Evolutionary conservation across 257 asterid species (phyloP), one percentile per base, ranked within the genome.

Genomic region (Nicotiana benthamiana): DNA sequence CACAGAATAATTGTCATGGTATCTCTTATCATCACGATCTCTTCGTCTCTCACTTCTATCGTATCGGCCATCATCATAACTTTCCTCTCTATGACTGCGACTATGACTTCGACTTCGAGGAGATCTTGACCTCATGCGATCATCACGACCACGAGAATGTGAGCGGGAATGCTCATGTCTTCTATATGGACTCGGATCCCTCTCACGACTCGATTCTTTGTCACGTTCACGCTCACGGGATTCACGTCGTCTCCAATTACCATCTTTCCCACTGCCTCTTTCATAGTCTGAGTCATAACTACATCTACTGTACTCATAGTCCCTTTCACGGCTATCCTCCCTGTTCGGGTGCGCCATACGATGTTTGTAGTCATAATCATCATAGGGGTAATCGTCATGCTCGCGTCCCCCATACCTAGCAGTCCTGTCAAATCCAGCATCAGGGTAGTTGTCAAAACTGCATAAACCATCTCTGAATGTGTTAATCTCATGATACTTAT

Each of bases 211-310:
- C 82, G 82, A 66, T 77, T 86, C 96, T 89, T 94, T 90, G 75
- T 92, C 97, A 89, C 92, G 90, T 62, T 90, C 98, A 27, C 93
- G 93, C 56, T 95, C 98, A 56, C 92, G 93, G 75, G 99, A 94
- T 77, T 83, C 97, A 81, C 91, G 95, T 81, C 93, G 90, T 86
- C 92, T 87, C 95, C 97, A 90, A 67, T 61, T 90, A 84, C 97
- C 89, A 53, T 92, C 99, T 91, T 97, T 89, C 85, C 94, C 87
- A 80, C 86, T 84, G 78, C 95, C 89, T 70, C 93, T 88, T 32
- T 96, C 99, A 89, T 96, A 89, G 83, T 96, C 99, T 80, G 99
- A 92, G 87, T 96, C 99, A 85, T 93, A 91, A 86, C 96, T 89
- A 56, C 88, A 92, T 80, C 93, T 87, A 65, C 94, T 93, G 60